Evolutionary conservation across 495 filamentous ascomycete species (phyloP).

Genomic region (Immersiella caudata): DNA sequence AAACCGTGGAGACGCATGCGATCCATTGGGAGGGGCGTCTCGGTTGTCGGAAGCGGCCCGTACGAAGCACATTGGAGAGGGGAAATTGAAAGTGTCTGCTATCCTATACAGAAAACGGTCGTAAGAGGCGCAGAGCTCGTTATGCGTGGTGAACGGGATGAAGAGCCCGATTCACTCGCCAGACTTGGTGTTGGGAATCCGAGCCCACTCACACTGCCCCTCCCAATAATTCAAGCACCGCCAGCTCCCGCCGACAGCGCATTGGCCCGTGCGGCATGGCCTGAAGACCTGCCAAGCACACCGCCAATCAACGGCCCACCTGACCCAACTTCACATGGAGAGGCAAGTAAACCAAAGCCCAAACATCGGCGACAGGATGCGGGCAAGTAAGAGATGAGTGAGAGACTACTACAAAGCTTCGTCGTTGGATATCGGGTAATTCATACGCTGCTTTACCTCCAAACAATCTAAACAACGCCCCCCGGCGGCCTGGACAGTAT

Average conservation of each 20-base stretch:
- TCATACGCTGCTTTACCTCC: background rate
- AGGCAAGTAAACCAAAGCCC: background rate
- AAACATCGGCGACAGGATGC: background rate
- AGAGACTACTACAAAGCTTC: background rate
- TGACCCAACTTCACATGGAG: background rate
- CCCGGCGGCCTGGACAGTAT: background rate
- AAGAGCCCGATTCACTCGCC: background rate
- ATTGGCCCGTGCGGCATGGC: background rate
- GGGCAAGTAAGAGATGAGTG: background rate
- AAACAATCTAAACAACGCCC: background rate
- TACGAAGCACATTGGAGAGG: constrained; percentile 36
- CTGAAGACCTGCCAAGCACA: background rate
- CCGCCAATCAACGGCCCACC: background rate
- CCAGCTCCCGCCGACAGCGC: background rate
- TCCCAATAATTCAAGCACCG: background rate
- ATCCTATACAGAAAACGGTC: background rate
- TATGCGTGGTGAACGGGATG: background rate
- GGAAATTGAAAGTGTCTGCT: constrained; percentile 3
- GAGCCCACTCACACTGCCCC: background rate
- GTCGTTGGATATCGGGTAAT: background rate
- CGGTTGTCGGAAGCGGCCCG: constrained; percentile 32
- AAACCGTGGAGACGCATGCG: constrained; percentile 27
- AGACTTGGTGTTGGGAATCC: background rate
- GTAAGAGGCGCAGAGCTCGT: background rate
- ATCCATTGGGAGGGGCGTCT: constrained; percentile 38